Percentiles rank a stretch among this genome's conserved stretches.
These are phyloP conservation scores for Aspergillus pseudonomiae DNA, from an alignment of 2,329 filamentous ascomycete genomes.

Conservation along the genomic window DNA sequence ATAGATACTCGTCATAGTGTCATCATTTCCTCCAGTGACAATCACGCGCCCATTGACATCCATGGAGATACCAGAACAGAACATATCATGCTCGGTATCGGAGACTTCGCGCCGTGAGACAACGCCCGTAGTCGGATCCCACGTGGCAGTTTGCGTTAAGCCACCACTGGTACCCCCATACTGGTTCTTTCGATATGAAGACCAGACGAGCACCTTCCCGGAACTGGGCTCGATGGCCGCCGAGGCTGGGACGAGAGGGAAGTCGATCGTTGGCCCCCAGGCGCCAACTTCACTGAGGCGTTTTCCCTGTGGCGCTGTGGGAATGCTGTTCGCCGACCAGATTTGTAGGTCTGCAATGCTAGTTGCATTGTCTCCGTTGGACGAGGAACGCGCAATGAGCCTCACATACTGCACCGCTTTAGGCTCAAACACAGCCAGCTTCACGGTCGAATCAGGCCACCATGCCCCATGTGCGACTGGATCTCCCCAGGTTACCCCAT, in stretches of 20 bases:
- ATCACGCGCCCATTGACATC: slow-evolving; percentile 8
- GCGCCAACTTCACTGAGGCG: background rate
- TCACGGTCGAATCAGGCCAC: slow-evolving; percentile 16
- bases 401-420: slow-evolving; percentile 16
- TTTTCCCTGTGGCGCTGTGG: background rate
- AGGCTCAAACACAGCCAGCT: slow-evolving; percentile 20
- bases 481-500: slow-evolving; percentile 10
- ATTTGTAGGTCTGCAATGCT: background rate
- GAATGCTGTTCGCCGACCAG: background rate
- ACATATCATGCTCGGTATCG: slow-evolving; percentile 13
- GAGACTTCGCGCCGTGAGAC: slow-evolving; percentile 5
- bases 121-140: slow-evolving; percentile 3
- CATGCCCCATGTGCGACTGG: slow-evolving; percentile 21
- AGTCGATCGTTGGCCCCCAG: slow-evolving; percentile 13
- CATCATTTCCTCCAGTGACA: slow-evolving; percentile 10
- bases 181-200: slow-evolving; percentile 5
- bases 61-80: slow-evolving; percentile 11
- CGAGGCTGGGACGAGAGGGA: slow-evolving; percentile 8
- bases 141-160: slow-evolving; percentile 4
- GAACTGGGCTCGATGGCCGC: slow-evolving; percentile 8
- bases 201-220: slow-evolving; percentile 9
- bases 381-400: slow-evolving; percentile 4
- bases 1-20: slow-evolving; percentile 8
- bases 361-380: background rate
- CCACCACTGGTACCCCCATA: slow-evolving; percentile 1